Base-by-base conservation (phyloP, 345 rosid species). In the Euphorbia lathyris region DNA sequence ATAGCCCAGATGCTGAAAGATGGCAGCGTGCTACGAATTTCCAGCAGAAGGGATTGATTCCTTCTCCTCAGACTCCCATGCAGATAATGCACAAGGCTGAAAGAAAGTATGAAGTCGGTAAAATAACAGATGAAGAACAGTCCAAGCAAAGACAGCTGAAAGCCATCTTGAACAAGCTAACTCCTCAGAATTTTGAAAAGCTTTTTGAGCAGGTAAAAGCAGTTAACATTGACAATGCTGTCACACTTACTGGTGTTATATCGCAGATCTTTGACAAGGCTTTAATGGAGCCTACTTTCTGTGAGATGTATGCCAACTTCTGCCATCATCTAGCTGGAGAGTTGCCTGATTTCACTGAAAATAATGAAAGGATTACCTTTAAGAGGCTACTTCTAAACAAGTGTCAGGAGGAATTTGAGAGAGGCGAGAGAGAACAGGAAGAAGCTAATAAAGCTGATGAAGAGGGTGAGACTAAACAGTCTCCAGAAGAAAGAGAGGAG, bases 191-290 rank as follows among this genome's bases (percentile, higher is more conserved):
- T 81, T 96, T 92, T 61, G 95, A 86, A 26, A 92, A 89, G 74
- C 86, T 96, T 63, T 90, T 96, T 81, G 91, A 92, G 83, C 93
- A 92, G 82, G 99, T 96, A 11, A 86, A 87, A 78, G 87, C 65
- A 23, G 98, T 96, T 45, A 89, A 89, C 65, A 92, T 96, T 50
- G 96, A 96, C 78, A 96, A 82, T 72, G 83, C 81, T 27, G 79
- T 10, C 65, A 96, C 97, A 7, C 99, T 95, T 73, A 72, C 48
- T 16, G 90, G 94, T 51, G 90, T 95, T 59, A 89, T 95, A 74
- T 85, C 91, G 9, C 99, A 92, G 83, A 95, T 95, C 74, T 96
- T 92, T 82, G 97, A 92, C 79, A 92, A 90, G 84, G 99, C 99
- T 74, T 85, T 92, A 63, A 92, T 86, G 93, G 98, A 92, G 84